These are phyloP conservation scores for Huiozyma naganishii DNA, from an alignment of 805 yeast species.

Conservation along the genomic window DNA sequence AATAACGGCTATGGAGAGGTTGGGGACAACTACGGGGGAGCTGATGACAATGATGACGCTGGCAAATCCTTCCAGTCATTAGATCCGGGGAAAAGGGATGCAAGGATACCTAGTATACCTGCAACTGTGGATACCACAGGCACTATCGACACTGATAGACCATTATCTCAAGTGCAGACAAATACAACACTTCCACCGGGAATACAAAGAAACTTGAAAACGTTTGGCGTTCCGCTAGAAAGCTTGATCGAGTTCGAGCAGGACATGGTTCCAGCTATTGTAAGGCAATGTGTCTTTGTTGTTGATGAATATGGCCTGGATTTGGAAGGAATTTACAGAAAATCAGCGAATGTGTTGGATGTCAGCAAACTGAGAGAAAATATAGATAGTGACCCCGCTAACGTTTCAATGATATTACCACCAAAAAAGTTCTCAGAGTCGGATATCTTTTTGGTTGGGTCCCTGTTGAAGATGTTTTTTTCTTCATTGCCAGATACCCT, in stretches of 20 bases:
- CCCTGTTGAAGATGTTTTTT: constrained; percentile 75
- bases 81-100: constrained; percentile 21
- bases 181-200: constrained; percentile 30
- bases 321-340: constrained; percentile 82
- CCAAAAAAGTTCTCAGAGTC: constrained; percentile 55
- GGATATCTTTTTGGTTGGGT: constrained; percentile 81
- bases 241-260: constrained; percentile 69
- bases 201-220: constrained; percentile 30
- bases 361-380: constrained; percentile 62
- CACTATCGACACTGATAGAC: constrained; percentile 20
- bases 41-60: constrained; percentile 1
- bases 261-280: constrained; percentile 85
- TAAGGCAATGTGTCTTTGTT: constrained; percentile 76
- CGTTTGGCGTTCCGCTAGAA: constrained; percentile 82
- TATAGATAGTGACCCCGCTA: constrained; percentile 67
- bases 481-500: constrained; percentile 61
- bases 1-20: constrained; percentile 1
- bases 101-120: constrained; percentile 20
- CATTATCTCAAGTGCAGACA: constrained; percentile 26
- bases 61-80: constrained; percentile 11
- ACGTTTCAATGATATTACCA: constrained; percentile 42
- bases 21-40: neutral
- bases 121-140: constrained; percentile 13
- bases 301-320: constrained; percentile 78
- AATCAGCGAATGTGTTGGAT: constrained; percentile 66